Conservation (phyloP, 2,329 filamentous ascomycete species). For the Aspergillus ibericus region DNA sequence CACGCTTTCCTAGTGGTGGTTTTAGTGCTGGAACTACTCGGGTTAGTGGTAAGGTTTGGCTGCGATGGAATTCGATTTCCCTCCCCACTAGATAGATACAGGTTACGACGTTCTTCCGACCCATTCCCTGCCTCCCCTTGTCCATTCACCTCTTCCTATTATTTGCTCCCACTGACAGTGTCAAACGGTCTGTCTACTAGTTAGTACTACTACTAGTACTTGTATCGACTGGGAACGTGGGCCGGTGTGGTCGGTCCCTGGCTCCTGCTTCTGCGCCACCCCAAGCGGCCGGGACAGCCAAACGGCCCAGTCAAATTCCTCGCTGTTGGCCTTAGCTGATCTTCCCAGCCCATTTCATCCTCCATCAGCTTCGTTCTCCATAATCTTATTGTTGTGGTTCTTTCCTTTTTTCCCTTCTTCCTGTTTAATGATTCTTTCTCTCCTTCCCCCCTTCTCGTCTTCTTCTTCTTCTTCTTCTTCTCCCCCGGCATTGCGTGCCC, state of each 20-base stretch:
- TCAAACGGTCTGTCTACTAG: too few relatives aligned
- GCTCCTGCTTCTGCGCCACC: not conserved
- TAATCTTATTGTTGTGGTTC: not conserved
- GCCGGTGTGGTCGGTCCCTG: not conserved
- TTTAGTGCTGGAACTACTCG: not conserved
- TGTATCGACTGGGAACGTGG: not conserved
- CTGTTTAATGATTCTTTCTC: not conserved
- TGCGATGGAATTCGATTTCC: not conserved
- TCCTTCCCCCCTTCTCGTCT: constrained; percentile 11
- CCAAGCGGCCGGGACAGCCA: not conserved
- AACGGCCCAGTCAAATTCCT: constrained; percentile 6
- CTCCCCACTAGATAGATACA: not conserved
- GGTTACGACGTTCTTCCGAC: not conserved
- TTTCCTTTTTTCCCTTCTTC: not conserved
- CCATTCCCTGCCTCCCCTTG: not conserved
- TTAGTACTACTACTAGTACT: not conserved
- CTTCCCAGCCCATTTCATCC: constrained; percentile 3
- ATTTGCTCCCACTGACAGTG: too few relatives aligned
- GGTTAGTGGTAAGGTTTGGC: not conserved
- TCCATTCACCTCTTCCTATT: not conserved
- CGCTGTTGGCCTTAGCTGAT: not conserved
- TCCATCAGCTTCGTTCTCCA: not conserved
- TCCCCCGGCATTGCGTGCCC: not conserved
- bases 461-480: constrained; percentile 1
- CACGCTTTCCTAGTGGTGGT: not conserved